These are phyloP conservation scores for Pleurotus eryngii DNA, from an alignment of 768 basidiomycete species.

Conservation along the genomic window DNA sequence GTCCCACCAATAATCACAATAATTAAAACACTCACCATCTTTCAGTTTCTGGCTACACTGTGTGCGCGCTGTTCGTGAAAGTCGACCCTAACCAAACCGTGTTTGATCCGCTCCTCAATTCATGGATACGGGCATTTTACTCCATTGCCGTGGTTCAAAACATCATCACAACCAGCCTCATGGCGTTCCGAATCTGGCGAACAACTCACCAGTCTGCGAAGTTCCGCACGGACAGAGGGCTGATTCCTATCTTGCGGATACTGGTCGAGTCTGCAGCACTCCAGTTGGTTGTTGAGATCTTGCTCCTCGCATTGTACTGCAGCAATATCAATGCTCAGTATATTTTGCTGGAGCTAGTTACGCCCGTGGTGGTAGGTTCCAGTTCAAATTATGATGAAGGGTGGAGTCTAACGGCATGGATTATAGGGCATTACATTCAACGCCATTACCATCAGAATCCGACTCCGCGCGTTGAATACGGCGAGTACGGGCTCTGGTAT, in stretches of 20 bases:
- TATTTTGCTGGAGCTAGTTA: slow-evolving; percentile 13
- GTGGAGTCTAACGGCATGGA: background rate
- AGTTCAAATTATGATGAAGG: background rate
- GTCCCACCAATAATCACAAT: too few relatives aligned
- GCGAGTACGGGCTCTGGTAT: background rate
- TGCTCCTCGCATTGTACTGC: slow-evolving; percentile 15
- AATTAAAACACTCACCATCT: background rate
- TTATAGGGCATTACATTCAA: slow-evolving; percentile 20
- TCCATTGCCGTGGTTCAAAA: slow-evolving; percentile 19
- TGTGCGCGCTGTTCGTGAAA: slow-evolving; percentile 12
- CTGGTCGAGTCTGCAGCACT: slow-evolving; percentile 19
- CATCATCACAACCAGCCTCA: slow-evolving; percentile 18
- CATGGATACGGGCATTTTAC: slow-evolving; percentile 18
- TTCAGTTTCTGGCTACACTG: slow-evolving; percentile 14
- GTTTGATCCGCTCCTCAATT: slow-evolving; percentile 14
- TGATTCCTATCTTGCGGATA: slow-evolving; percentile 16
- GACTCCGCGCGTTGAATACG: slow-evolving; percentile 8
- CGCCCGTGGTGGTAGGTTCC: slow-evolving; percentile 11
- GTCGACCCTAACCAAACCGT: slow-evolving; percentile 7
- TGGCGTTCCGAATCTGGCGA: slow-evolving; percentile 20
- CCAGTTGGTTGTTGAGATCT: slow-evolving; percentile 11
- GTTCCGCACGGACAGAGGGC: slow-evolving; percentile 9
- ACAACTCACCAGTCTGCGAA: slow-evolving; percentile 7
- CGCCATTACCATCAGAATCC: slow-evolving; percentile 19
- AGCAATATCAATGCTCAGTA: slow-evolving; percentile 17